phyloP scores from a whole-genome alignment of 768 basidiomycete species.

The Suillus ampliporus region DNA sequence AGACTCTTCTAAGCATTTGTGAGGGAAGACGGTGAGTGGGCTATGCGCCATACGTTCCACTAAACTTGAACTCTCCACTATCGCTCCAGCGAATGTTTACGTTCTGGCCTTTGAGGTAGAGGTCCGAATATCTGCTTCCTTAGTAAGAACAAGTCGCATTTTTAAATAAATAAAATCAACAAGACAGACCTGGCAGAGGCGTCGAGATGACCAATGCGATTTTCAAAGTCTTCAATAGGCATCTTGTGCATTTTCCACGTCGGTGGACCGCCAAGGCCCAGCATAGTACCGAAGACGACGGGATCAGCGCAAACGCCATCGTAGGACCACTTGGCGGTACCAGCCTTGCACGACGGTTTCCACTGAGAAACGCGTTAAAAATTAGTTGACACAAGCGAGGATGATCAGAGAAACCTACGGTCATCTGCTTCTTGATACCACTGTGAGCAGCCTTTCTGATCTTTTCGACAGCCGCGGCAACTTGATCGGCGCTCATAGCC shows the following conservation, averaged over 20 bases:
- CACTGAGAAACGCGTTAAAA: constrained; percentile 42
- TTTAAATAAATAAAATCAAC: not conserved
- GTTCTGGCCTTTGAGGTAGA: constrained; percentile 46
- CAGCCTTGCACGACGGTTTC: constrained; percentile 54
- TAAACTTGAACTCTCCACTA: constrained; percentile 62
- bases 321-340: constrained; percentile 54
- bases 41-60: constrained; percentile 49
- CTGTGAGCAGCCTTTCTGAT: constrained; percentile 49
- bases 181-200: constrained; percentile 43
- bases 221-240: constrained; percentile 38
- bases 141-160: not conserved
- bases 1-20: not conserved
- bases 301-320: constrained; percentile 57
- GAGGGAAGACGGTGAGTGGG: not conserved
- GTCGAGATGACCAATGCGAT: constrained; percentile 39
- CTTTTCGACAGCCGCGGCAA: constrained; percentile 51
- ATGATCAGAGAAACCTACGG: constrained; percentile 29
- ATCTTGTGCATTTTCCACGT: constrained; percentile 58
- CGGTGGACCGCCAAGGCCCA: constrained; percentile 49
- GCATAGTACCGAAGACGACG: constrained; percentile 50
- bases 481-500: constrained; percentile 43
- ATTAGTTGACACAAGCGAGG: not conserved
- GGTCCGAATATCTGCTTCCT: constrained; percentile 41
- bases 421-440: constrained; percentile 60
- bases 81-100: constrained; percentile 53